Base-by-base conservation (phyloP, 2,329 filamentous ascomycete species). In the Neonectria ditissima region DNA sequence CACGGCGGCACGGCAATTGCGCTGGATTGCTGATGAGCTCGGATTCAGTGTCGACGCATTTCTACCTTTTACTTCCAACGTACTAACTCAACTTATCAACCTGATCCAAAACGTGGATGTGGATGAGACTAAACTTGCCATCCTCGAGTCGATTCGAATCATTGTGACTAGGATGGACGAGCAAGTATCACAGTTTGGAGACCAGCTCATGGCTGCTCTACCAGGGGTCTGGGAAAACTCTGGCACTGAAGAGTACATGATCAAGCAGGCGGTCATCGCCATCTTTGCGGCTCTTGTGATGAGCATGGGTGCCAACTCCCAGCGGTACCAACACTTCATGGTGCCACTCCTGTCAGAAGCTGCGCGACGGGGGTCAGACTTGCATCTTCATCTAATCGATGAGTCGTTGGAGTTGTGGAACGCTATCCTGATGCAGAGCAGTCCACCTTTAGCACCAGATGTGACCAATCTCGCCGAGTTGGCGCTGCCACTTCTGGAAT, bases 351-450 rank as follows among this genome's bases (percentile, higher is more conserved):
- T 99, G 44, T 85, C 89, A 48, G 91, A 92, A 72, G 93, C 94
- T 2, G 89, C 96, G 37, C 87, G 94, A 62, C 89, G 91, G 3
- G 88, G 87, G 11, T 96, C 93, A 1, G 87, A 92, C 41, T 84
- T 92, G 44, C 89, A 92, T 69, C 81, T 94, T 2, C 96, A 97
- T 73, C 87, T 99, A 11, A 88, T 97, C 13, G 96, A 98, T 65
- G 96, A 99, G 76, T 92, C 93, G 0, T 83, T 98, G 14, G 94
- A 97, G 59, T 86, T 99, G 3, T 98, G 95, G 95, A 85, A 87
- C 34, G 88, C 91, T 2, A 88, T 97, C 11, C 78, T 94, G 39
- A 83, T 83, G 66, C 88, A 93, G 72, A 90, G 89, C 62, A 83
- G 85, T 8, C 80, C 87, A 13, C 89, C 91, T 1, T 80, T 89